phyloP scores from a whole-genome alignment of 257 asterid genomes.

The Ajuga chamaepitys region DNA sequence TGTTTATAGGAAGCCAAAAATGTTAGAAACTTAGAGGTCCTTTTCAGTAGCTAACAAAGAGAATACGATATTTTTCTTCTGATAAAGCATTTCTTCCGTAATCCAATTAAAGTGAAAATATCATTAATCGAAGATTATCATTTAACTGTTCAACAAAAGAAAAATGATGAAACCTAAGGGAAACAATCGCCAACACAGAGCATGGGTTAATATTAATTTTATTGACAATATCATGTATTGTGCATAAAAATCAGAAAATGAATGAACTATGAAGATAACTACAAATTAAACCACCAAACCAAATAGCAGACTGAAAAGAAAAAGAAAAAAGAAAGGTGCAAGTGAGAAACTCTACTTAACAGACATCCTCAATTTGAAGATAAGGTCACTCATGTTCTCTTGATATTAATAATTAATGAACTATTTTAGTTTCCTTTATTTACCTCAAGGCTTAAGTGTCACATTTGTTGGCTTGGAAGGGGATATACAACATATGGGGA shows the following conservation, averaged over 20 bases:
- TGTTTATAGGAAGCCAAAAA: constrained; percentile 27
- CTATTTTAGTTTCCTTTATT: neutral
- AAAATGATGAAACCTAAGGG: neutral
- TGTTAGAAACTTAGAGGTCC: neutral
- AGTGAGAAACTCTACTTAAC: too few relatives aligned
- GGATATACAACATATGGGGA: too few relatives aligned
- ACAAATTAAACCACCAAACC: neutral
- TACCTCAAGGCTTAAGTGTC: too few relatives aligned
- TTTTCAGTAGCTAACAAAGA: constrained; percentile 4
- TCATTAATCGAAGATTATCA: neutral
- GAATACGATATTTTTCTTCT: constrained; percentile 8
- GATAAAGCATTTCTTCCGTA: neutral
- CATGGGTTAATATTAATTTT: neutral
- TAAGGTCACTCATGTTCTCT: neutral
- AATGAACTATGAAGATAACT: neutral
- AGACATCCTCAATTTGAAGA: neutral
- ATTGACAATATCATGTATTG: neutral
- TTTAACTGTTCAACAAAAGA: neutral
- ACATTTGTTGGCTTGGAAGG: too few relatives aligned
- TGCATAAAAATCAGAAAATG: neutral
- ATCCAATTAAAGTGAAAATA: constrained; percentile 1
- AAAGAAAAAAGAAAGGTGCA: too few relatives aligned
- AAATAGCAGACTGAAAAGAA: too few relatives aligned
- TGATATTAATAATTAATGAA: too few relatives aligned
- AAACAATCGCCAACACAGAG: constrained; percentile 3